Conservation (phyloP, 164 flowering plant genomes). For the Echeveria elegans region DNA sequence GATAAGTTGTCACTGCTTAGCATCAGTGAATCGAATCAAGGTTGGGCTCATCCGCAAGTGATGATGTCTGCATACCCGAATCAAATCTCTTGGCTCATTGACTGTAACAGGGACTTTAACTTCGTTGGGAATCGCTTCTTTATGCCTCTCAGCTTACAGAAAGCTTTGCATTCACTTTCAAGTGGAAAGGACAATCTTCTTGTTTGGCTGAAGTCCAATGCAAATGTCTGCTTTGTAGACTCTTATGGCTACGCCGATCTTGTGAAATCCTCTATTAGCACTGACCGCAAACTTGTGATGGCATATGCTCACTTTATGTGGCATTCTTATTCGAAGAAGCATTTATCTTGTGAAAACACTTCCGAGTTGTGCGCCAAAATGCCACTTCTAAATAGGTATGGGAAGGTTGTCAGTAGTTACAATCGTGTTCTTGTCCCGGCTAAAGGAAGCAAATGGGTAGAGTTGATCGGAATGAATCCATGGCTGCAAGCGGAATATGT, state of each 20-base stretch:
- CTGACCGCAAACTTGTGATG: constrained; percentile 19
- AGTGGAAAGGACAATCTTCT: constrained; percentile 13
- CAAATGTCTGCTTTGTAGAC: constrained; percentile 9
- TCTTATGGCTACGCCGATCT: constrained; percentile 23
- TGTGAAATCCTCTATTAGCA: constrained; percentile 5
- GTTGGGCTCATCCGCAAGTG: neutral
- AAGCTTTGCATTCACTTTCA: constrained; percentile 15
- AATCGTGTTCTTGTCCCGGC: constrained; percentile 58
- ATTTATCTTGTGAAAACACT: constrained; percentile 17
- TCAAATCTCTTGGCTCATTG: constrained; percentile 34
- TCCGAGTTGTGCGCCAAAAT: constrained; percentile 19
- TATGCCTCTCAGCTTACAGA: constrained; percentile 26
- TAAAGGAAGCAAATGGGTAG: constrained; percentile 48
- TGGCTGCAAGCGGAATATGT: constrained; percentile 37
- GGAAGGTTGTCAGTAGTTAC: constrained; percentile 14
- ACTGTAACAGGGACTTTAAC: constrained; percentile 37
- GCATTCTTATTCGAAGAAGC: constrained; percentile 24
- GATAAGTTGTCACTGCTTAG: constrained; percentile 16
- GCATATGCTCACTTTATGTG: constrained; percentile 35
- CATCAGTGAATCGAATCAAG: constrained; percentile 6
- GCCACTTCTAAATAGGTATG: constrained; percentile 44
- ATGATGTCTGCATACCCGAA: constrained; percentile 8
- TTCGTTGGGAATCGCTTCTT: constrained; percentile 16
- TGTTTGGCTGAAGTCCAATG: constrained; percentile 27
- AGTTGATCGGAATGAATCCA: constrained; percentile 42